phyloP scores from a whole-genome alignment of 2,329 filamentous ascomycete species.

The Paraphoma chrysanthemicola region DNA sequence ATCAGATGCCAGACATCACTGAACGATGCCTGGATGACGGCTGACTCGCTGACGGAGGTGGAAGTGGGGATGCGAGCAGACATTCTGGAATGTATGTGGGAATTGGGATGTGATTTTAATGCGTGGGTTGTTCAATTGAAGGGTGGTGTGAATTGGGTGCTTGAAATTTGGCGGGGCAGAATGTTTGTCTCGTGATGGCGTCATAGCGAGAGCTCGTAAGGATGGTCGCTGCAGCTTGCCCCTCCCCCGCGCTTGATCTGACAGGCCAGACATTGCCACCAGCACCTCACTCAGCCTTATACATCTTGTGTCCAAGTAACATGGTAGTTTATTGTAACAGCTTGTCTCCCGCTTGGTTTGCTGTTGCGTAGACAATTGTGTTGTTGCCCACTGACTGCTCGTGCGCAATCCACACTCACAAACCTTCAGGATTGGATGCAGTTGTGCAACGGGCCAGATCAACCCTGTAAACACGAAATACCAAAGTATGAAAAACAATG shows the following conservation, averaged over 20 bases:
- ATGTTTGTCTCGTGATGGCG: constrained; percentile 17
- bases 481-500: no score
- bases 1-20: constrained; percentile 75
- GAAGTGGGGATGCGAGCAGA: constrained; percentile 65
- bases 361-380: no score
- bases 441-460: no score
- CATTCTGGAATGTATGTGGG: constrained; percentile 21
- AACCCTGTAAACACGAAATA: no score
- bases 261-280: constrained; percentile 17
- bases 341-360: no score
- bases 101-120: constrained; percentile 10
- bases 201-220: constrained; percentile 20
- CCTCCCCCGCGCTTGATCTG: constrained; percentile 29
- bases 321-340: neutral
- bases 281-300: constrained; percentile 4
- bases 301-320: neutral
- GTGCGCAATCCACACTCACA: no score
- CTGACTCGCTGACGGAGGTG: constrained; percentile 70
- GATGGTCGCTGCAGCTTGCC: constrained; percentile 27
- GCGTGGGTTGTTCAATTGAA: neutral
- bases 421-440: no score
- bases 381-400: no score
- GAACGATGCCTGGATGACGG: constrained; percentile 72
- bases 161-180: constrained; percentile 25
- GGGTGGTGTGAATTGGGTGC: constrained; percentile 4